Base-by-base conservation (phyloP, 495 filamentous ascomycete species). In the Xylaria cubensis region DNA sequence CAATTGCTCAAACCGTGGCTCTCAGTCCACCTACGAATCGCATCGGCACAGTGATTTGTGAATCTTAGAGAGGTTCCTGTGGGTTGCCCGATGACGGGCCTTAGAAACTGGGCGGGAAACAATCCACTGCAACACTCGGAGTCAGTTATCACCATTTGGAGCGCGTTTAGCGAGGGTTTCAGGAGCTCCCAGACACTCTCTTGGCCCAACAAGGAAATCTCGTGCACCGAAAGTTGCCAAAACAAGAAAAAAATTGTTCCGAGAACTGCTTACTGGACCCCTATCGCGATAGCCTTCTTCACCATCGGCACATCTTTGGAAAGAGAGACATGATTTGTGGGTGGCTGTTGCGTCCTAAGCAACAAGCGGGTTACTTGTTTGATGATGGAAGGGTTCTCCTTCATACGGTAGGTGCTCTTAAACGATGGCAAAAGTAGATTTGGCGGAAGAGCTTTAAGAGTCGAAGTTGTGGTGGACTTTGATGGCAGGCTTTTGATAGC, bases 31-130 rank as follows among this genome's bases (percentile, higher is more conserved):
- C 91, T 87, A 69, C 90, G 87, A 73, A 99, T 94, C 1, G 95
- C 90, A 36, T 91, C 89, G 17, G 94, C 94, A 19, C 93, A 94
- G 79, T 93, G 91, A 72, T 92, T 96, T 13, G 95, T 94, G 78
- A 99, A 99, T 53, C 93, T 91, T 70, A 97, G 90, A 2, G 95
- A 97, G 7, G 96, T 99, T 5, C 96, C 96, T 7, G 94, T 98
- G 0, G 96, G 96, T 73, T 98, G 97, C 3, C 96, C 96, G 7
- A 98, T 88, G 34, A 99, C 90, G 32, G 90, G 92, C 15, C 95
- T 91, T 39, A 99, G 86, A 50, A 96, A 86, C 0, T 91, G 88
- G 26, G 94, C 94, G 5, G 96, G 96, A 74, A 97, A 97, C 72
- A 94, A 94, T 6, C 96, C 96, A 81, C 34, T 36, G 34, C 34